Evolutionary conservation across 2,329 filamentous ascomycete species (phyloP), one percentile per base, ranked within the genome.

Genomic region (Claviceps purpurea): DNA sequence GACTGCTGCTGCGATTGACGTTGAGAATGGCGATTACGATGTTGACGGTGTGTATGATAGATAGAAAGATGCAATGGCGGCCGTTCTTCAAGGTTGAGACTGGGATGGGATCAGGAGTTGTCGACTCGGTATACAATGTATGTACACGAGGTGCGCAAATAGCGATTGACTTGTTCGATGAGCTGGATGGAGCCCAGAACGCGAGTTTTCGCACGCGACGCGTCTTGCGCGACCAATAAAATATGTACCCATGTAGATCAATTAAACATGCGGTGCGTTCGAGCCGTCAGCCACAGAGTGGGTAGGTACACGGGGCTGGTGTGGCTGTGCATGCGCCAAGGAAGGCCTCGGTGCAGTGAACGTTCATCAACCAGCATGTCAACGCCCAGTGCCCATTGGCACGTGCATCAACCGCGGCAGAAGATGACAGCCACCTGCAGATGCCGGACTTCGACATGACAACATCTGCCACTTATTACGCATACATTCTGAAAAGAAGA

Each of bases 191-290:
- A 34, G 30, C 30, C 30, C 30, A 34, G 30, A 34, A 34, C 30
- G 30, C 30, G 30, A 34, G 30, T 34, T 34, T 34, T 34, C 30
- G 4, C 11, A 11, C 30, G 30, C 30, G 30, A 34, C 60, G 61
- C 60, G 58, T 54, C 24, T 34, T 10, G 52, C 57, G 58, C 54
- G 56, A 62, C 60, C 61, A 62, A 42, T 11, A 11, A 42, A 22
- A 42, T 11, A 60, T 10, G 30, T 34, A 34, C 10, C 30, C 10
- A 30, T 10, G 8, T 57, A 43, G 37, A 43, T 49, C 34, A 43
- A 50, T 54, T 54, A 53, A 54, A 52, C 46, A 18, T 38, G 14
- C 37, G 7, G 49, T n/a, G 16, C 37, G 47, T 22, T 38, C 40
- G 22, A 26, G n/a, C 10, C 22, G 8, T 13, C 26, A 50, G 41